Conservation (phyloP, 2,329 filamentous ascomycete species). For the Apiospora saccharicola region DNA sequence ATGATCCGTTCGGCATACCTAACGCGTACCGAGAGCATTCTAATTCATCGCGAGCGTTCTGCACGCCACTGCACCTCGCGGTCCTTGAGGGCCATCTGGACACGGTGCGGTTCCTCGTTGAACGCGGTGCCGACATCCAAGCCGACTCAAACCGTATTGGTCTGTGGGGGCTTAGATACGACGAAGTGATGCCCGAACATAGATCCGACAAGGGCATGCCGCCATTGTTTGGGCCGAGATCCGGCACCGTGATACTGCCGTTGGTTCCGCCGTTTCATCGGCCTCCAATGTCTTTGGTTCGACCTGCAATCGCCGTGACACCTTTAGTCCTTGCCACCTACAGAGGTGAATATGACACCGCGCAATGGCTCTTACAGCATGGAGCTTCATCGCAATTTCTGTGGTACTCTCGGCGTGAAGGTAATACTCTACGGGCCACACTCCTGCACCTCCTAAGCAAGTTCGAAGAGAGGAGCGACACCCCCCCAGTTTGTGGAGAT, state of each 20-base stretch:
- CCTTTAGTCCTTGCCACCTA: background rate
- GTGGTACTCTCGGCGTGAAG: background rate
- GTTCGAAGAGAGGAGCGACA: background rate
- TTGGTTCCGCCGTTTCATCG: no score
- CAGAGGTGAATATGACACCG: background rate
- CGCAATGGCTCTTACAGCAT: background rate
- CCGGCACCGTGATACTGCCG: no score
- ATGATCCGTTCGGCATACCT: no score
- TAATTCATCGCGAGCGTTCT: background rate
- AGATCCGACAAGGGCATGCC: background rate
- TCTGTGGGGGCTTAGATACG: background rate
- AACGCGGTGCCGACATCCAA: background rate
- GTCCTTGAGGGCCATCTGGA: background rate
- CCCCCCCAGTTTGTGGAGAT: background rate
- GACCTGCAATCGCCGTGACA: background rate
- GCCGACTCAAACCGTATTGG: background rate
- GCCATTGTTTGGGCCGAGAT: no score
- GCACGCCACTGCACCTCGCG: background rate
- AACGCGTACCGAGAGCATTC: background rate
- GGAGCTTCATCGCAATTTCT: background rate
- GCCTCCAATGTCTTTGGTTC: no score
- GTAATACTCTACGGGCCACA: background rate
- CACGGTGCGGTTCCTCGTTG: background rate
- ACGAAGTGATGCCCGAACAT: background rate
- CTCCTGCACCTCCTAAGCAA: background rate